phyloP scores from a whole-genome alignment of 768 basidiomycete species.

The Obba rivulosa region DNA sequence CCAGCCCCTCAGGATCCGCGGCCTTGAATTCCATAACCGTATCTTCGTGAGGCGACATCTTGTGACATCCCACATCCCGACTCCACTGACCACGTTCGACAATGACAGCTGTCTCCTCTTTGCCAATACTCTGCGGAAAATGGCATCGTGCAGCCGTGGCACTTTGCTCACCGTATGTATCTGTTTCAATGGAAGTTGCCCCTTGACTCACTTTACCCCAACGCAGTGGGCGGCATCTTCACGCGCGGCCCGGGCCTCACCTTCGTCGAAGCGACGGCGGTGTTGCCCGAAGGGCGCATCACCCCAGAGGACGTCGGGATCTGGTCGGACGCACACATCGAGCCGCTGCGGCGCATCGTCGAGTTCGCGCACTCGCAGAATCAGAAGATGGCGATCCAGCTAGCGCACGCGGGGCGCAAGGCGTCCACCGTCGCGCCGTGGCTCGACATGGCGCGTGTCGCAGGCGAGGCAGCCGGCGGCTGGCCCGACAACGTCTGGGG shows the following conservation, averaged over 20 bases:
- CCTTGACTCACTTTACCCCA: not conserved
- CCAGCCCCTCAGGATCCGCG: conserved; percentile 43
- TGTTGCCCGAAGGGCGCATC: conserved; percentile 56
- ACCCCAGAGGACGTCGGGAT: conserved; percentile 55
- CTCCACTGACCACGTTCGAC: not conserved
- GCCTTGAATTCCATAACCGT: conserved; percentile 25
- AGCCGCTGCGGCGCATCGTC: conserved; percentile 45
- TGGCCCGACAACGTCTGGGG: conserved; percentile 32
- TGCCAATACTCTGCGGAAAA: conserved; percentile 57
- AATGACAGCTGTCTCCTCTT: conserved; percentile 42
- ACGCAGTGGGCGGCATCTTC: conserved; percentile 45
- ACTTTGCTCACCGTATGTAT: conserved; percentile 40
- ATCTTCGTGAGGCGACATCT: conserved; percentile 15
- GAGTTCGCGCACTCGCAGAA: conserved; percentile 67
- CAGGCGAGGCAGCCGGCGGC: conserved; percentile 36
- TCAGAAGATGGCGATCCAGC: conserved; percentile 70
- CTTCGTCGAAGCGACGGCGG: conserved; percentile 62
- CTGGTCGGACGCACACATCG: conserved; percentile 57
- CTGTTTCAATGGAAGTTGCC: not conserved
- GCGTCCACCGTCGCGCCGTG: conserved; percentile 60
- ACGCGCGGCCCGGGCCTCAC: conserved; percentile 52
- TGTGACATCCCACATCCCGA: not conserved
- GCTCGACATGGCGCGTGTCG: conserved; percentile 42
- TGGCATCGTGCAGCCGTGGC: conserved; percentile 51
- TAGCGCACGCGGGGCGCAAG: conserved; percentile 74